Evolutionary conservation across 1,284 basidiomycete genomes (phyloP), one percentile per base, ranked within the genome.

Genomic region (Cutaneotrichosporon cavernicola): DNA sequence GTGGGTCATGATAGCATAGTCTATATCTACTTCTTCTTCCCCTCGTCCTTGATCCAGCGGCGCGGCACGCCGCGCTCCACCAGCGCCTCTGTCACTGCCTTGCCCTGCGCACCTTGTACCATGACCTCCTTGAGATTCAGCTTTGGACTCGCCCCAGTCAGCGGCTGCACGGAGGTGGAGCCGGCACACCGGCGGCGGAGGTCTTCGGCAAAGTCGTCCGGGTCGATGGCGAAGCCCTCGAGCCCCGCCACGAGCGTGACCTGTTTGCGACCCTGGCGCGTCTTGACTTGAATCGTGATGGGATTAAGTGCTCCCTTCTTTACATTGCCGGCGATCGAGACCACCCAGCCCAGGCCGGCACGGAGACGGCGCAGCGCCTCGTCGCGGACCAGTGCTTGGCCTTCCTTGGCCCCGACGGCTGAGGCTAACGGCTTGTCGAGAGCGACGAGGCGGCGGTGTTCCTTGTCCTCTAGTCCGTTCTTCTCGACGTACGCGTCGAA

Each of bases 81-180:
- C 49, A 95, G 78, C 65, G 90, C 84, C 11, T 89, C 88, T 16
- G 83, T 82, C 16, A 91, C 87, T 1, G 83, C 81, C 70, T 86
- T 86, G 53, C 84, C 81, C 73, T 94, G 91, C 67, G 89, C 89
- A 0, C 92, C 92, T 76, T 93, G 91, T 0, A 93, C 87, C 72
- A 90, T 82, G 7, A 93, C 87, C 72, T 92, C 89, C 61, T 86
- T 74, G 4, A 79, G 65, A 53, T 74, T 71, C 22, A 80, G 65
- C 62, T 79, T 78, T 2, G 77, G 77, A 36, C 74, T 73, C 16
- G 74, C 73, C 4, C 81, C 81, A 0, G 69, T 65, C 30, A 81
- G 67, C 0, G 80, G 77, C 67, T 76, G 75, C 2, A 81, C 76
- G 46, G 88, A 87, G 0, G 92, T 90, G 3, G 89, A 85, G 51